A percentile compares a stretch with the other conserved stretches of the same genome.
Conservation (phyloP, 192 early-diverging fungal genomes). For the Backusella luteola region DNA sequence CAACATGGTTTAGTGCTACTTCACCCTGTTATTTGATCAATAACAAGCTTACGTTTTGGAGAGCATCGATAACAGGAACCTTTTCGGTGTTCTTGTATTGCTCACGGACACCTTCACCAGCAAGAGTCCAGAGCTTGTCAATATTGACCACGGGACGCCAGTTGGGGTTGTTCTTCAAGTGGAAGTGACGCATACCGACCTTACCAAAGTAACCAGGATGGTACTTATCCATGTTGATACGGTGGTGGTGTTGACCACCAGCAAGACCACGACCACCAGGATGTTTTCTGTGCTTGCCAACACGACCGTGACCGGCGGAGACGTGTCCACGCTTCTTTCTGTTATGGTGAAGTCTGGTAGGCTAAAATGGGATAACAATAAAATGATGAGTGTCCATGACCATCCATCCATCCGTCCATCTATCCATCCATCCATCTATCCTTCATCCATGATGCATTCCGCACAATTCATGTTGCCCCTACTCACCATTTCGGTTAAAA, state of each 20-base stretch:
- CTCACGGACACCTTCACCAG: slow-evolving; percentile 81
- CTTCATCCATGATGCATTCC: background rate
- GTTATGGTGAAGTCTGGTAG: slow-evolving; percentile 85
- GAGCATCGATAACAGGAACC: slow-evolving; percentile 92
- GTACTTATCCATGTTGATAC: slow-evolving; percentile 99
- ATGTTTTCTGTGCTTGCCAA: slow-evolving; percentile 99
- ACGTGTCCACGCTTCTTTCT: slow-evolving; percentile 99
- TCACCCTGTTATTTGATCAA: background rate
- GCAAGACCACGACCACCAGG: slow-evolving; percentile 99
- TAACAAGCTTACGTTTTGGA: slow-evolving; percentile 41
- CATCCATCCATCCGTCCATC: background rate
- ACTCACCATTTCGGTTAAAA: slow-evolving; percentile 22
- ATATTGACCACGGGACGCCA: slow-evolving; percentile 90
- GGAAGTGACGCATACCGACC: slow-evolving; percentile 99
- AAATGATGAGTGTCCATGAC: background rate
- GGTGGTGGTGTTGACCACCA: slow-evolving; percentile 99
- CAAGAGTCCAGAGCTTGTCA: slow-evolving; percentile 92
- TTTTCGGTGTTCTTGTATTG: slow-evolving; percentile 84
- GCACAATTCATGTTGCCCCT: background rate
- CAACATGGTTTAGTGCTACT: background rate
- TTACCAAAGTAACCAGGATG: slow-evolving; percentile 99
- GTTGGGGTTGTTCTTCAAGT: slow-evolving; percentile 88
- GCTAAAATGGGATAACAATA: slow-evolving; percentile 41
- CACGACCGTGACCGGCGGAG: slow-evolving; percentile 99
- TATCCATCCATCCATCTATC: background rate